phyloP scores from a whole-genome alignment of 257 asterid genomes.

The Solanum infundibuliforme region DNA sequence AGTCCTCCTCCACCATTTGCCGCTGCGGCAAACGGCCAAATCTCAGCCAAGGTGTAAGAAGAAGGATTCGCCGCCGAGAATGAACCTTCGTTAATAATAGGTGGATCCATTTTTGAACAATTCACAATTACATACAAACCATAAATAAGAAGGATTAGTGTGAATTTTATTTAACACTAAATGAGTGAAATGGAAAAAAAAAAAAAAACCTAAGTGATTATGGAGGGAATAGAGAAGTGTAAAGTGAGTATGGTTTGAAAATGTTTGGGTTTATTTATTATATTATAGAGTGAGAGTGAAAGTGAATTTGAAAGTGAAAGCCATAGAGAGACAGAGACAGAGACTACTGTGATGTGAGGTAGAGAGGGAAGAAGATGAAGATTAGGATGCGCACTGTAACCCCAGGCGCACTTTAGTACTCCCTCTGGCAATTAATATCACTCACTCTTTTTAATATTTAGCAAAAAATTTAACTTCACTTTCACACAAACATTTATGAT shows the following conservation, averaged over 20 bases:
- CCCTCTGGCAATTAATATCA: background rate
- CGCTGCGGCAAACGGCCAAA: slow-evolving; percentile 47
- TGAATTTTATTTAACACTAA: background rate
- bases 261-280: background rate
- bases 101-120: slow-evolving; percentile 62
- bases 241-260: background rate
- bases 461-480: no score
- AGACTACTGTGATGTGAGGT: slow-evolving; percentile 29
- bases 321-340: slow-evolving; percentile 8
- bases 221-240: slow-evolving; percentile 7
- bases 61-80: slow-evolving; percentile 65
- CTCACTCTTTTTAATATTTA: background rate
- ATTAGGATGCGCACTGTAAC: background rate
- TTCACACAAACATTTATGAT: no score
- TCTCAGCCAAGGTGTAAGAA: slow-evolving; percentile 63
- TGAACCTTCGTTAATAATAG: slow-evolving; percentile 57
- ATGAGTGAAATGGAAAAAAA: background rate
- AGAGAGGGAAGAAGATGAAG: slow-evolving; percentile 16
- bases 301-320: background rate
- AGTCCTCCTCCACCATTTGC: slow-evolving; percentile 25
- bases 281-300: background rate
- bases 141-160: background rate
- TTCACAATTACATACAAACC: background rate
- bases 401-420: background rate
- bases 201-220: background rate